These are phyloP conservation scores for Irpex lacteus DNA, from an alignment of 1,284 basidiomycete species.

Conservation along the genomic window DNA sequence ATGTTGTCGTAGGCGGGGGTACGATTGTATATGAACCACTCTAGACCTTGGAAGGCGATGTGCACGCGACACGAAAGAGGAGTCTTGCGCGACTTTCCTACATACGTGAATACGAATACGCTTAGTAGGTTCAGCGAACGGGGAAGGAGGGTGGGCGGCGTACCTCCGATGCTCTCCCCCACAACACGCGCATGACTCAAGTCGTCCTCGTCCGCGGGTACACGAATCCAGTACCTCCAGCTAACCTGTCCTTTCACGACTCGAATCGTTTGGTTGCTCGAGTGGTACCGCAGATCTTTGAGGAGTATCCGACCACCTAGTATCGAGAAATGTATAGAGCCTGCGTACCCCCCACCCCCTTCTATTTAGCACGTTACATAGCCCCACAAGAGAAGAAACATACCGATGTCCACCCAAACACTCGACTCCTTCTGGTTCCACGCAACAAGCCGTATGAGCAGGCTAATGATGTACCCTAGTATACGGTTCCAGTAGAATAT, in stretches of 20 bases:
- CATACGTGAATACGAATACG: neutral
- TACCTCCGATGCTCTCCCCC: conserved; percentile 46
- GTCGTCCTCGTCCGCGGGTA: conserved; percentile 63
- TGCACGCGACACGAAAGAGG: conserved; percentile 75
- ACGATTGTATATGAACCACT: conserved; percentile 89
- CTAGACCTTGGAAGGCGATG: conserved; percentile 76
- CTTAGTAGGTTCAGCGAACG: neutral
- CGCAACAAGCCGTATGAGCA: conserved; percentile 58
- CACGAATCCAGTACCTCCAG: conserved; percentile 91
- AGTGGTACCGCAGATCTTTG: conserved; percentile 85
- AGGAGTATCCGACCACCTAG: conserved; percentile 83
- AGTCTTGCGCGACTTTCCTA: conserved; percentile 26
- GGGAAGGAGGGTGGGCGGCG: conserved; percentile 17
- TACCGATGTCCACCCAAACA: conserved; percentile 59
- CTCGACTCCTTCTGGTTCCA: conserved; percentile 73
- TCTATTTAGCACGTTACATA: neutral
- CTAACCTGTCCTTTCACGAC: conserved; percentile 81
- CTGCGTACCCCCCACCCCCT: conserved; percentile 32
- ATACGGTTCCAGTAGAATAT: conserved; percentile 91
- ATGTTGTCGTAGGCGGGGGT: conserved; percentile 87
- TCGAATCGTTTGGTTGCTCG: conserved; percentile 84
- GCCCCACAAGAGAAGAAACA: neutral
- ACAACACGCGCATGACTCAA: conserved; percentile 51
- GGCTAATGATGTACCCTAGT: conserved; percentile 63
- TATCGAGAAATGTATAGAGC: conserved; percentile 89